Percentiles rank a stretch among this genome's conserved stretches.
Conservation (phyloP, 2,329 filamentous ascomycete genomes). For the Hymenoscyphus fraxineus region DNA sequence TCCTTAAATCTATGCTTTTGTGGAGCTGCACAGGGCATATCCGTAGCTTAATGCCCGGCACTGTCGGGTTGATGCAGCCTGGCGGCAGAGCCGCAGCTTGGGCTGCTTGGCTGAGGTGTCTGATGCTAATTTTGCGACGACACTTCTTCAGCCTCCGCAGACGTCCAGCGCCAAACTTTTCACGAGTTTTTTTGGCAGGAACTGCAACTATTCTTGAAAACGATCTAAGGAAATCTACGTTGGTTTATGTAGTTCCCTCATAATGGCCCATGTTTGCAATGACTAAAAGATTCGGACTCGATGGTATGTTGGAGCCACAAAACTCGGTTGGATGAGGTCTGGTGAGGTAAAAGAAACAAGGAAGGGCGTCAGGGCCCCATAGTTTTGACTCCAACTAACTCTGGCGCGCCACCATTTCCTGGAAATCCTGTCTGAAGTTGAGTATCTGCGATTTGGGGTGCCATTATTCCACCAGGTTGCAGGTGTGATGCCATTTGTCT, state of each 20-base stretch:
- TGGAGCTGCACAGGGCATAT: neutral
- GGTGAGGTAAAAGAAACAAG: slow-evolving; percentile 9
- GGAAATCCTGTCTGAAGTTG: neutral
- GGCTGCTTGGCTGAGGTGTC: neutral
- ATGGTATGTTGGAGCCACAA: slow-evolving; percentile 6
- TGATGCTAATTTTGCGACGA: neutral
- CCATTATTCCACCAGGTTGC: neutral
- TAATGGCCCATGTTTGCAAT: neutral
- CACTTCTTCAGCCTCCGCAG: neutral
- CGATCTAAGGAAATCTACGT: neutral
- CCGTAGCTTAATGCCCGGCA: neutral
- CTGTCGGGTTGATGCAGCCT: neutral
- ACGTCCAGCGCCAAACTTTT: neutral
- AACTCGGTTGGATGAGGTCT: slow-evolving; percentile 7
- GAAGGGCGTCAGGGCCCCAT: neutral
- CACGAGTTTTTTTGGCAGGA: too few relatives aligned
- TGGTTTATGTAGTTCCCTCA: neutral
- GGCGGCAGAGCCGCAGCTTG: neutral
- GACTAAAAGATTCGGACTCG: slow-evolving; percentile 4
- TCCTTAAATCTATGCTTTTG: neutral
- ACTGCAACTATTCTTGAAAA: too few relatives aligned
- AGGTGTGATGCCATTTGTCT: neutral
- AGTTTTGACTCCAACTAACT: neutral
- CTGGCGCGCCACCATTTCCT: neutral
- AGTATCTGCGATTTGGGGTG: neutral